Percentiles rank a stretch among this genome's conserved stretches.
Conservation (phyloP, 495 filamentous ascomycete species). For the Trichoderma orchidacearum region DNA sequence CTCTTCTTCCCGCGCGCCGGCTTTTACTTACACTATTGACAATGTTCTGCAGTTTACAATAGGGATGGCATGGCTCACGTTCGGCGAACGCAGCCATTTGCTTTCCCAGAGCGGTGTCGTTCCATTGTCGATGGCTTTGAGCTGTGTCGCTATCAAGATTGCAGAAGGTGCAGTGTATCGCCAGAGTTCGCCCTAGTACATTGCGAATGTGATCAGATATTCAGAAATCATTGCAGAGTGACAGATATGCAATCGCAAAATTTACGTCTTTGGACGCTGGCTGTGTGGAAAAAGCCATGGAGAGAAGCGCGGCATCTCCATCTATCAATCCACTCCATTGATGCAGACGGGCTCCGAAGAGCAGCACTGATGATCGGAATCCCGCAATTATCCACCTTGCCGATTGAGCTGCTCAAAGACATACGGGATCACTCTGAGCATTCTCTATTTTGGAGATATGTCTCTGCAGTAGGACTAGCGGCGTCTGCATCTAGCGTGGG, state of each 20-base stretch:
- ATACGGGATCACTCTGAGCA: background rate
- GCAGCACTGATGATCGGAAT: background rate
- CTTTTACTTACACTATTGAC: background rate
- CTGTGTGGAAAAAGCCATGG: background rate
- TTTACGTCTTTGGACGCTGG: background rate
- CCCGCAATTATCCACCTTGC: background rate
- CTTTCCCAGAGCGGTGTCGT: no score
- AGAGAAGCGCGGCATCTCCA: background rate
- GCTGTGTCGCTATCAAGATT: background rate
- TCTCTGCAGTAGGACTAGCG: background rate
- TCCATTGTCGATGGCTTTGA: no score
- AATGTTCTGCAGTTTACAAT: background rate
- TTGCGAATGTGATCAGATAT: background rate
- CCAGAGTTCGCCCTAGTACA: background rate
- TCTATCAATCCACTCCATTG: background rate
- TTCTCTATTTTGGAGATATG: background rate
- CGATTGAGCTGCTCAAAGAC: background rate
- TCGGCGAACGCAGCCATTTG: no score
- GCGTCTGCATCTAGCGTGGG: background rate
- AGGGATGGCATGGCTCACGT: no score
- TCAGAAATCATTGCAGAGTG: background rate
- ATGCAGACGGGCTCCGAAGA: background rate
- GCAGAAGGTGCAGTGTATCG: background rate
- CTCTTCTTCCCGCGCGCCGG: background rate
- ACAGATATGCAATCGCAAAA: background rate